These are phyloP conservation scores for Penicillium frequentans DNA, from an alignment of 2,329 filamentous ascomycete species.

Conservation along the genomic window DNA sequence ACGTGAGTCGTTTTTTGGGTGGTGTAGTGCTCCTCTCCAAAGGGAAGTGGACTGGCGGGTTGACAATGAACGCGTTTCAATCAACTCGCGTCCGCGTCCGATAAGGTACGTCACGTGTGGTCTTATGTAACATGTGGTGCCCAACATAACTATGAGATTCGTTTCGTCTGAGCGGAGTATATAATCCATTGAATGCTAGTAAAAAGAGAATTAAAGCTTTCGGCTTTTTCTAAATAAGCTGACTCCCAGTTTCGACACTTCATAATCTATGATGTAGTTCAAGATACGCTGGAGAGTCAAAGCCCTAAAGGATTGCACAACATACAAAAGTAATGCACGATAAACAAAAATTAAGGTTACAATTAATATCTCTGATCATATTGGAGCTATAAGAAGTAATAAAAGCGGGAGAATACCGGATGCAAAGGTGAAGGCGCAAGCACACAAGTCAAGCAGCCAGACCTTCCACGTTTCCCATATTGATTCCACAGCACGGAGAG, in stretches of 20 bases:
- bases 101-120: slow-evolving; percentile 21
- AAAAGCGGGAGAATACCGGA: slow-evolving; percentile 2
- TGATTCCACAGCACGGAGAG: not conserved
- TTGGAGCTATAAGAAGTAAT: slow-evolving; percentile 10
- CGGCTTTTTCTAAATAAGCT: not conserved
- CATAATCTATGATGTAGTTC: not conserved
- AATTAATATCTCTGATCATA: slow-evolving; percentile 16
- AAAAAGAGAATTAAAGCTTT: not conserved
- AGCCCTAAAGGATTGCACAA: not conserved
- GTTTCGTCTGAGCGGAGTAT: not conserved
- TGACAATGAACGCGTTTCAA: slow-evolving; percentile 21
- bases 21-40: slow-evolving; percentile 6
- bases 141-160: not conserved
- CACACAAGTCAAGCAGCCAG: slow-evolving; percentile 5
- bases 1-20: not conserved
- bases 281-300: not conserved
- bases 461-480: not conserved
- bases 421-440: slow-evolving; percentile 8
- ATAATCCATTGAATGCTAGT: not conserved
- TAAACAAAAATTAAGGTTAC: not conserved
- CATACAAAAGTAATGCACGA: not conserved
- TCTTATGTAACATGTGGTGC: slow-evolving; percentile 10
- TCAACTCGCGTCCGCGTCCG: slow-evolving; percentile 22
- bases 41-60: slow-evolving; percentile 9
- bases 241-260: too few species aligned